Percentiles rank a stretch among this genome's conserved stretches.
phyloP scores from a whole-genome alignment of 164 flowering plant genomes.

The Macadamia tetraphylla region DNA sequence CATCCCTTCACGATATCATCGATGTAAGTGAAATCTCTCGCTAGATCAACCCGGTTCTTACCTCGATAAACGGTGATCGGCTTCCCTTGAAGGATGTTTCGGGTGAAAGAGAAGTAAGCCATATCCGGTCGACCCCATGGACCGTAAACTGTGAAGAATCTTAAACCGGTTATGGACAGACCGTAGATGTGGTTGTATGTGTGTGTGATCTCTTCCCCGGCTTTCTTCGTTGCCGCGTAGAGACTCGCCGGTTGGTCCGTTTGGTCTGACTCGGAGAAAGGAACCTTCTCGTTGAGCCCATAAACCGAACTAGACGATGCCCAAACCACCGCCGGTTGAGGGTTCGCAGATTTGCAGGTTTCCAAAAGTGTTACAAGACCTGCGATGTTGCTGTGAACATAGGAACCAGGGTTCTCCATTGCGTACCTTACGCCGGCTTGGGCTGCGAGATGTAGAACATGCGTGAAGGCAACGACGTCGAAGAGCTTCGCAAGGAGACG shows the following conservation, averaged over 20 bases:
- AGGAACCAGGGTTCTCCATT: slow-evolving; percentile 68
- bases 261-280: slow-evolving; percentile 47
- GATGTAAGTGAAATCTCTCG: slow-evolving; percentile 44
- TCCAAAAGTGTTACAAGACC: slow-evolving; percentile 66
- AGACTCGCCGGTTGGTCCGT: too few relatives aligned
- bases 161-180: slow-evolving; percentile 52
- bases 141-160: slow-evolving; percentile 71
- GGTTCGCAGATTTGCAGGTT: slow-evolving; percentile 38
- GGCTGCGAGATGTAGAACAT: slow-evolving; percentile 19
- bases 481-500: slow-evolving; percentile 47
- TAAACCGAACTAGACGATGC: slow-evolving; percentile 60
- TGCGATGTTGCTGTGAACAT: slow-evolving; percentile 72
- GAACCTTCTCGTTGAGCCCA: slow-evolving; percentile 19
- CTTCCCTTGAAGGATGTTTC: slow-evolving; percentile 64
- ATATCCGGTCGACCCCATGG: slow-evolving; percentile 54
- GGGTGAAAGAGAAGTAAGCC: slow-evolving; percentile 24
- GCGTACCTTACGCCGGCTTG: slow-evolving; percentile 50
- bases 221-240: too few relatives aligned
- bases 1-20: slow-evolving; percentile 44
- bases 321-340: too few relatives aligned
- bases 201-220: too few relatives aligned
- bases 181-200: slow-evolving; percentile 23
- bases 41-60: slow-evolving; percentile 61
- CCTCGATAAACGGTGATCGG: slow-evolving; percentile 77
- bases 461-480: slow-evolving; percentile 46